These are phyloP conservation scores for Panaeolus cyanescens DNA, from an alignment of 768 basidiomycete genomes.

Conservation along the genomic window DNA sequence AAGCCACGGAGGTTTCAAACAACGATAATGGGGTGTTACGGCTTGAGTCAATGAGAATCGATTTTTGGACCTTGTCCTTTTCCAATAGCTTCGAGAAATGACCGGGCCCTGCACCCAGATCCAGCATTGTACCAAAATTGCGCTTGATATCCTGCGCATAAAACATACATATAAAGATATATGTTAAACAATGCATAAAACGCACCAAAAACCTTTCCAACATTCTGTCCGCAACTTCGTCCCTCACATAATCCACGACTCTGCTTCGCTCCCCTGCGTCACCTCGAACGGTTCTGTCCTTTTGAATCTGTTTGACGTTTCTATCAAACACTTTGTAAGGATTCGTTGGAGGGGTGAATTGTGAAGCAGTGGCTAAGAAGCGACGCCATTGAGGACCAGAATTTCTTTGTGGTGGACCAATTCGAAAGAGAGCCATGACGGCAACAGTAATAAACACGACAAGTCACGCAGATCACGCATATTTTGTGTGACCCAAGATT, in stretches of 20 bases:
- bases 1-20: background rate
- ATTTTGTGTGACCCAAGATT: background rate
- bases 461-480: background rate
- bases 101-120: constrained; percentile 89
- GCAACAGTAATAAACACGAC: background rate
- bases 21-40: constrained; percentile 45
- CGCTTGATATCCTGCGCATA: constrained; percentile 82
- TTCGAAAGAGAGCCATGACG: background rate
- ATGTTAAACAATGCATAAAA: constrained; percentile 1
- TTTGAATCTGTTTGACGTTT: constrained; percentile 72
- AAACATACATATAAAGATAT: constrained; percentile 1
- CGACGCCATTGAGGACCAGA: background rate
- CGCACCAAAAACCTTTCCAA: constrained; percentile 86
- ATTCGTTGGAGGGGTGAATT: constrained; percentile 33
- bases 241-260: constrained; percentile 88
- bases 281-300: constrained; percentile 66
- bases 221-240: constrained; percentile 89
- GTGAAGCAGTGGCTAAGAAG: background rate
- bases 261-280: constrained; percentile 63
- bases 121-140: constrained; percentile 76
- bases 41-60: constrained; percentile 86
- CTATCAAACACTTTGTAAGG: constrained; percentile 91
- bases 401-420: background rate
- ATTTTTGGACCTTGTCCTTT: constrained; percentile 63
- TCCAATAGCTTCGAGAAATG: constrained; percentile 88